Conservation (phyloP, 352 stramenopile genomes). For the Pythium myriotylum region DNA sequence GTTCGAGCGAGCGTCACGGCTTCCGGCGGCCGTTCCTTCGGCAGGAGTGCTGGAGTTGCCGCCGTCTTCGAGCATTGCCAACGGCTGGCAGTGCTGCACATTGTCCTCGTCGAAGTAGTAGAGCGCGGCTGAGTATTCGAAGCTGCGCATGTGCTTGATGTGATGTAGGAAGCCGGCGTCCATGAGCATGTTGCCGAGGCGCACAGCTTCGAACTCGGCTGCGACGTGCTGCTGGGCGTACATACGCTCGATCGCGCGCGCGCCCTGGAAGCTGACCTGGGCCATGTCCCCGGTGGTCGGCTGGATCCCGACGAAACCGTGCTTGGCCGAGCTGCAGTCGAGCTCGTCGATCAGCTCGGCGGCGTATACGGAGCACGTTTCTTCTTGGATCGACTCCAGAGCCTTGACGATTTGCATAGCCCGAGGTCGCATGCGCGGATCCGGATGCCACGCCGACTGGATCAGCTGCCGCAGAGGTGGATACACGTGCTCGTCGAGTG, state of each 20-base stretch:
- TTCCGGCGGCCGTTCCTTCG: not conserved
- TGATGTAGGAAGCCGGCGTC: constrained; percentile 37
- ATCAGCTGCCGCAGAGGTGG: constrained; percentile 30
- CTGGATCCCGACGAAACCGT: not conserved
- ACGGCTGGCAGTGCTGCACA: constrained; percentile 25
- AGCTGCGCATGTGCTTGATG: constrained; percentile 30
- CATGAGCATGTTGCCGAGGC: constrained; percentile 41
- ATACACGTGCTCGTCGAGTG: constrained; percentile 21
- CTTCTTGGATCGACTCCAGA: constrained; percentile 34
- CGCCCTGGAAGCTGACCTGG: constrained; percentile 28
- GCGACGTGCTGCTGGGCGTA: constrained; percentile 6
- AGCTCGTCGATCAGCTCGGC: constrained; percentile 23
- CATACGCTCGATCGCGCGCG: constrained; percentile 24
- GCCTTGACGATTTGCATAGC: constrained; percentile 30
- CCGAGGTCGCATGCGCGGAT: constrained; percentile 20
- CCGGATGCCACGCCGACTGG: constrained; percentile 26
- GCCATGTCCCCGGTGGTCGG: not conserved
- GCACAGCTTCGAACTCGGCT: constrained; percentile 27
- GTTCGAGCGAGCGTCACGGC: not conserved
- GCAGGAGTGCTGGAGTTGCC: not conserved
- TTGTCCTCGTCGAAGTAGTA: constrained; percentile 38
- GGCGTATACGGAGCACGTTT: constrained; percentile 23
- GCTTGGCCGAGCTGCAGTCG: constrained; percentile 2
- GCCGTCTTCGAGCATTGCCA: constrained; percentile 30
- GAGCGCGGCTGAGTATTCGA: constrained; percentile 22